Evolutionary conservation across 805 yeast species (phyloP).

Genomic region (Hanseniaspora jakobsenii): DNA sequence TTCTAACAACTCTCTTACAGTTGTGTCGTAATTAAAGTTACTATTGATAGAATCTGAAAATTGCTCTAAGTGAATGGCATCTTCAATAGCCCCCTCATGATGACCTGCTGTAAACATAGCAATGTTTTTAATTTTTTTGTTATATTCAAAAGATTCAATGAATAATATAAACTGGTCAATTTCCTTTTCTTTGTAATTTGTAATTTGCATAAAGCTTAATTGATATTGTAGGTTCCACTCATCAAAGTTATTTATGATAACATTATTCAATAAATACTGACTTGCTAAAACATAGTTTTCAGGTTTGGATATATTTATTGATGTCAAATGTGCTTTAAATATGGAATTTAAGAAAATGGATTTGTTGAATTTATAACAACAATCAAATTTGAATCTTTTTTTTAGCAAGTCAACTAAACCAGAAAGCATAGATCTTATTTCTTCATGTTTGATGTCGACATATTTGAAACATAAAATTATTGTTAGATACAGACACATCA

Average conservation of each 20-base stretch:
- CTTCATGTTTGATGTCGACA: background rate
- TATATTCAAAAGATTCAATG: background rate
- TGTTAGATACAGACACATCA: constrained; percentile 5
- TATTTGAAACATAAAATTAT: constrained; percentile 5
- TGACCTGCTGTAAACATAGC: background rate
- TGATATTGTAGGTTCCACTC: constrained; percentile 10
- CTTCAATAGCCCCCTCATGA: background rate
- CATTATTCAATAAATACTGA: constrained; percentile 6
- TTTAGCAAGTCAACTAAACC: background rate
- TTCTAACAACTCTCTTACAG: background rate
- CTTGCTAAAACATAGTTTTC: constrained; percentile 7
- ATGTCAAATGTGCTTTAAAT: too few relatives aligned
- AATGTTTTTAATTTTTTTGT: constrained; percentile 8
- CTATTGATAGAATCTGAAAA: background rate
- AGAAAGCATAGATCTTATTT: background rate
- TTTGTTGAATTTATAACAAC: constrained; percentile 8
- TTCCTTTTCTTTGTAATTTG: background rate
- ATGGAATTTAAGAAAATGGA: background rate
- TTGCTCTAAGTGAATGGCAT: background rate
- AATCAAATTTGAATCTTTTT: constrained; percentile 14
- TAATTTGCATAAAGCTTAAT: background rate
- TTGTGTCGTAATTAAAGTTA: background rate
- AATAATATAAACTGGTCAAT: background rate
- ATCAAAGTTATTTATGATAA: constrained; percentile 1
- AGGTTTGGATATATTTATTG: background rate